phyloP scores from a whole-genome alignment of 2,329 filamentous ascomycete genomes.

The Trichophaea hybrida region DNA sequence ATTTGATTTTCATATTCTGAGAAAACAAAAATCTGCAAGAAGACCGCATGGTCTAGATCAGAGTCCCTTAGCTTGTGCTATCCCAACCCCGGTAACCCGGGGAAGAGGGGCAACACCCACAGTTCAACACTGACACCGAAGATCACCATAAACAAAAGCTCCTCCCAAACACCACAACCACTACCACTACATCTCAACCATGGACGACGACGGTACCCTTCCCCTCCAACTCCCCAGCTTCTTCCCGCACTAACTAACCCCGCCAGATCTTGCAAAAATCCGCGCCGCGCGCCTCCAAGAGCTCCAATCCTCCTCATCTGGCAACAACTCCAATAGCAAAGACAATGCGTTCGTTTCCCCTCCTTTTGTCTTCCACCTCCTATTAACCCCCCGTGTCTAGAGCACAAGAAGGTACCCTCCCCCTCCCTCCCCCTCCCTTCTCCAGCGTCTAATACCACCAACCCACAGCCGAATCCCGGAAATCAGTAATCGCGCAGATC shows the following conservation, averaged over 20 bases:
- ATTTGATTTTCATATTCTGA: no score
- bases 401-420: slow-evolving; percentile 36
- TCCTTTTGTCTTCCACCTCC: background rate
- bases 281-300: slow-evolving; percentile 84
- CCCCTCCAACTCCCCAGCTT: no score
- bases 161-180: no score
- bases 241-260: background rate
- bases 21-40: no score
- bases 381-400: slow-evolving; percentile 25
- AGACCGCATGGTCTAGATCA: no score
- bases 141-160: no score
- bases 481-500: slow-evolving; percentile 75
- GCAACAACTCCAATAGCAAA: slow-evolving; percentile 31
- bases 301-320: slow-evolving; percentile 45
- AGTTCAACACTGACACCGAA: no score
- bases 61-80: no score
- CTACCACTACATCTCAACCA: no score
- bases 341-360: background rate
- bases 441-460: slow-evolving; percentile 5
- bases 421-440: slow-evolving; percentile 29
- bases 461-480: slow-evolving; percentile 49
- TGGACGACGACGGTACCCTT: no score
- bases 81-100: background rate
- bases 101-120: background rate
- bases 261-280: slow-evolving; percentile 45